Evolutionary conservation across 2,329 filamentous ascomycete genomes (phyloP).

Genomic region (Trichoderma gracile): DNA sequence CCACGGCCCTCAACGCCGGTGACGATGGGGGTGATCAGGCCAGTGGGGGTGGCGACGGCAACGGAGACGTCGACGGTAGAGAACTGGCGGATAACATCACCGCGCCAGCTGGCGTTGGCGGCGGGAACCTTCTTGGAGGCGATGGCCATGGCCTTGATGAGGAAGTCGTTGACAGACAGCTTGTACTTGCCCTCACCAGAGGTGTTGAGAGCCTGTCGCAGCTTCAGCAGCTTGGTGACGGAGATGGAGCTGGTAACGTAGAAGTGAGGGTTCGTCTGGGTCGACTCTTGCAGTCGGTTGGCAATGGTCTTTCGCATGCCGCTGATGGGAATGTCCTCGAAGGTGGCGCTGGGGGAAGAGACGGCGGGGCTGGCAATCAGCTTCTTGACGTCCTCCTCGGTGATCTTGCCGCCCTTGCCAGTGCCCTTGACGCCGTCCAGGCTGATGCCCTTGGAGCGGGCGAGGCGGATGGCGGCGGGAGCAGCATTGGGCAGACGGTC

Average conservation of each 20-base stretch:
- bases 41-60: conserved; percentile 87
- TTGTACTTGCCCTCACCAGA: conserved; percentile 92
- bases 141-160: conserved; percentile 91
- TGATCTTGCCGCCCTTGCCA: conserved; percentile 82
- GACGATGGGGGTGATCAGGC: conserved; percentile 97
- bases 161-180: conserved; percentile 99
- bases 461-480: conserved; percentile 75
- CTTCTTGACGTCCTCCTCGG: conserved; percentile 92
- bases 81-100: conserved; percentile 88
- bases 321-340: conserved; percentile 79
- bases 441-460: conserved; percentile 79
- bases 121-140: conserved; percentile 92
- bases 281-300: conserved; percentile 80
- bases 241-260: conserved; percentile 91
- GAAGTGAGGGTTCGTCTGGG: conserved; percentile 96
- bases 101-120: conserved; percentile 94
- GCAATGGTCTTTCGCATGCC: conserved; percentile 99
- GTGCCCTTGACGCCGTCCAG: conserved; percentile 81
- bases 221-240: conserved; percentile 92
- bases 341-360: conserved; percentile 63
- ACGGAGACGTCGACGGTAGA: conserved; percentile 93
- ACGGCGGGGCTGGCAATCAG: conserved; percentile 58
- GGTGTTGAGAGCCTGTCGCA: conserved; percentile 89
- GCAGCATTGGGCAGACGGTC: conserved; percentile 77
- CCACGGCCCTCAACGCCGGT: conserved; percentile 84